These are phyloP conservation scores for Penicillium maclennaniae DNA, from an alignment of 495 filamentous ascomycete species.

Conservation along the genomic window DNA sequence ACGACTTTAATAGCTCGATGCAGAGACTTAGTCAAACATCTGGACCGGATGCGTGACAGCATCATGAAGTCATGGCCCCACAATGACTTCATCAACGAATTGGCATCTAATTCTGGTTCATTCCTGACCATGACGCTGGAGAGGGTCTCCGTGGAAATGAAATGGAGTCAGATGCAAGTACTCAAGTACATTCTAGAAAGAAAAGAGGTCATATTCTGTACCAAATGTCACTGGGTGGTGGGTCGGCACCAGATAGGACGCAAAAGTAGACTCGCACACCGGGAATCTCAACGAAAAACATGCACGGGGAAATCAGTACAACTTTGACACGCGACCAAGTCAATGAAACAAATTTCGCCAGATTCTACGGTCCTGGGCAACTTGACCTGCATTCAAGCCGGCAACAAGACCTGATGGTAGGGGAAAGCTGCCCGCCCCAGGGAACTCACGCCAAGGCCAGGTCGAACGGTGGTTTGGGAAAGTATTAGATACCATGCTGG, in stretches of 20 bases:
- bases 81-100: slow-evolving; percentile 35
- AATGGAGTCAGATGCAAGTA: not conserved
- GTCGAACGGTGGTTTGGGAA: not conserved
- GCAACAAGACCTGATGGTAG: not conserved
- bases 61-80: slow-evolving; percentile 37
- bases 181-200: slow-evolving; percentile 4
- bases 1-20: not conserved
- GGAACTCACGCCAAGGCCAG: not conserved
- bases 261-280: not conserved
- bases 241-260: not conserved
- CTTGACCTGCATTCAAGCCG: not conserved
- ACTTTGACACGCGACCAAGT: not conserved
- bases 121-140: not conserved
- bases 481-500: not conserved
- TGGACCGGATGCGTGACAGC: slow-evolving; percentile 22
- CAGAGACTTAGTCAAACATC: not conserved
- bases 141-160: not conserved
- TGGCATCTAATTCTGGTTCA: slow-evolving; percentile 2
- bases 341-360: not conserved
- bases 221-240: not conserved
- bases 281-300: not conserved
- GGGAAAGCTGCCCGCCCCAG: not conserved
- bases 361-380: not conserved
- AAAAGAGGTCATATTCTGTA: not conserved
- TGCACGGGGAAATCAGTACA: not conserved